These are phyloP conservation scores for Sporisorium iseilematis-ciliati DNA, from an alignment of 1,284 basidiomycete species.

Conservation along the genomic window DNA sequence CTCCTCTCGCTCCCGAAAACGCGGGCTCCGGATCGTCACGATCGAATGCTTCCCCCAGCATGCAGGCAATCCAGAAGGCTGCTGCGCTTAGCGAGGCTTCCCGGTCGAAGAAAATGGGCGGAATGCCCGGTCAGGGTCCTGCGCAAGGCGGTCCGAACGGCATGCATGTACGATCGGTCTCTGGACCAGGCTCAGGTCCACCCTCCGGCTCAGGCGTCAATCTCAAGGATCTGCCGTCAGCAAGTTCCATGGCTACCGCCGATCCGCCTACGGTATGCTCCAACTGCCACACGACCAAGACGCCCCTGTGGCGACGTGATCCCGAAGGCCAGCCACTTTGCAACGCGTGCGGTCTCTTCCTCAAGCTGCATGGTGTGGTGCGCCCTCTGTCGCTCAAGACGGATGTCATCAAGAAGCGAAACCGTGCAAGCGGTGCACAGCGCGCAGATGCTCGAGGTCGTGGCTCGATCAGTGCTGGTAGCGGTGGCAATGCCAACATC, in stretches of 20 bases:
- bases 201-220: slow-evolving; percentile 29
- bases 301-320: slow-evolving; percentile 93
- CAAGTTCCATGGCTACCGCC: slow-evolving; percentile 53
- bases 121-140: slow-evolving; percentile 3
- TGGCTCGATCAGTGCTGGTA: slow-evolving; percentile 12
- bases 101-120: slow-evolving; percentile 22
- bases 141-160: slow-evolving; percentile 17
- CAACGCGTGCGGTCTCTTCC: slow-evolving; percentile 71
- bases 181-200: slow-evolving; percentile 16
- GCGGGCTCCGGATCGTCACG: slow-evolving; percentile 22
- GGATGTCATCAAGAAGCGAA: slow-evolving; percentile 95
- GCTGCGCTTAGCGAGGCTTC: slow-evolving; percentile 39
- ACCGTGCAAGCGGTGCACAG: slow-evolving; percentile 57
- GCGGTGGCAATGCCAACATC: slow-evolving; percentile 27
- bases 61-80: slow-evolving; percentile 47
- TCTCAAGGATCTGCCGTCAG: slow-evolving; percentile 44
- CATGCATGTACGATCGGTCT: slow-evolving; percentile 14
- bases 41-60: slow-evolving; percentile 36
- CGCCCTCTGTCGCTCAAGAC: slow-evolving; percentile 93
- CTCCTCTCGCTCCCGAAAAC: slow-evolving; percentile 29
- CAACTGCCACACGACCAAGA: slow-evolving; percentile 95
- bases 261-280: slow-evolving; percentile 81
- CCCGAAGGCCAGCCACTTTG: slow-evolving; percentile 92
- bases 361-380: slow-evolving; percentile 95
- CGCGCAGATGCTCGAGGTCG: slow-evolving; percentile 32